A percentile compares a stretch with the other conserved stretches of the same genome.
phyloP scores from a whole-genome alignment of 768 basidiomycete genomes.

The Termitomyces sp. region DNA sequence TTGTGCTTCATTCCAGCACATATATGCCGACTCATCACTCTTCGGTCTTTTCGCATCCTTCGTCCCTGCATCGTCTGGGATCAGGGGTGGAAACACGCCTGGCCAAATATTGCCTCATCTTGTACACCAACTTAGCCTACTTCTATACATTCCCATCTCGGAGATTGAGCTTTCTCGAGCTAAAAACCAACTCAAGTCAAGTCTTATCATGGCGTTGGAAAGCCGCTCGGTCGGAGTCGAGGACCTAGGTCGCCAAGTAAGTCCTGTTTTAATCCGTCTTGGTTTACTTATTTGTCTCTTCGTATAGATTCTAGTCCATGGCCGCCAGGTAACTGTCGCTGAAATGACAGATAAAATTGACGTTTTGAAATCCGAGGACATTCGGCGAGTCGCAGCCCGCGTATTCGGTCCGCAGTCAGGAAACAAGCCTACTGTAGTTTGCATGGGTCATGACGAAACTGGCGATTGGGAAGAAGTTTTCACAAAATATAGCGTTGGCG shows the following conservation, averaged over 20 bases:
- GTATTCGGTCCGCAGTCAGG: conserved; percentile 64
- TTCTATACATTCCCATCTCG: conserved; percentile 68
- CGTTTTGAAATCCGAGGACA: conserved; percentile 59
- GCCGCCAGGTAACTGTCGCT: conserved; percentile 76
- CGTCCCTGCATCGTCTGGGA: conserved; percentile 54
- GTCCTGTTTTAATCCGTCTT: background rate
- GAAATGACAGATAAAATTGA: conserved; percentile 92
- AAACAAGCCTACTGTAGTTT: conserved; percentile 73
- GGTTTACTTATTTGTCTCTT: background rate
- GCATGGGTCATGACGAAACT: conserved; percentile 78
- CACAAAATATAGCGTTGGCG: conserved; percentile 61
- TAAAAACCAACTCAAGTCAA: conserved; percentile 93
- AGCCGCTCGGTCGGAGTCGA: conserved; percentile 81
- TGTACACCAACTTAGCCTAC: conserved; percentile 78
- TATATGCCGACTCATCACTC: conserved; percentile 89
- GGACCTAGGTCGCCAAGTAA: conserved; percentile 86
- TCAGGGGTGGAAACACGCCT: conserved; percentile 57
- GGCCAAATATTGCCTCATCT: conserved; percentile 78
- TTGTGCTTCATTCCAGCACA: conserved; percentile 96
- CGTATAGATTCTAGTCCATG: conserved; percentile 73
- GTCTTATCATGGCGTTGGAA: conserved; percentile 92
- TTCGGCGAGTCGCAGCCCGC: conserved; percentile 71
- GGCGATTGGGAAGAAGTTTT: conserved; percentile 61
- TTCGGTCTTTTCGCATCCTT: conserved; percentile 91
- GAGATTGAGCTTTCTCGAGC: conserved; percentile 74